A percentile compares a stretch with the other conserved stretches of the same genome.
These are phyloP conservation scores for Eimeria zaria DNA, from an alignment of 169 alveolate genomes.

Conservation along the genomic window DNA sequence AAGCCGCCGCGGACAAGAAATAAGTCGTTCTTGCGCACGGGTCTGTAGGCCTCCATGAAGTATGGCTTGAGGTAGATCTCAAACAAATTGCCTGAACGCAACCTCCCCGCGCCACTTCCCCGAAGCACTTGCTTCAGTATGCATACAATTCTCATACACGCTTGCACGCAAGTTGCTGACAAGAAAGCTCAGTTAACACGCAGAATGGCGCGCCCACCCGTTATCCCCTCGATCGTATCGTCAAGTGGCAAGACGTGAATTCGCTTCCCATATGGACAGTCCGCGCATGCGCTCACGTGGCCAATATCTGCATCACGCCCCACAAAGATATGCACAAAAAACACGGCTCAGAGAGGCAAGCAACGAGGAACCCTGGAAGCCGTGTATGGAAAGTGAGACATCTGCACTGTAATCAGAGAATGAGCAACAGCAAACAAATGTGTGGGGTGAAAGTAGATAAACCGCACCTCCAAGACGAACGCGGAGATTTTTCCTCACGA, in stretches of 20 bases:
- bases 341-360: not conserved
- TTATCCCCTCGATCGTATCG: slow-evolving; percentile 99
- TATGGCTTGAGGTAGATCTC: slow-evolving; percentile 99
- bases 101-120: not conserved
- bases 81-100: slow-evolving; percentile 96
- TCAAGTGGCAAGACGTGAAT: slow-evolving; percentile 99
- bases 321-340: not conserved
- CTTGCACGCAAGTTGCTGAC: not conserved
- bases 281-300: slow-evolving; percentile 98
- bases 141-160: not conserved
- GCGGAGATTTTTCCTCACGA: slow-evolving; percentile 98
- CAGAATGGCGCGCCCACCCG: slow-evolving; percentile 85
- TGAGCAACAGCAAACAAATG: not conserved
- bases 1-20: slow-evolving; percentile 99
- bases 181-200: not conserved
- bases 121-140: not conserved
- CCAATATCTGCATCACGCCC: slow-evolving; percentile 94
- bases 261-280: slow-evolving; percentile 99
- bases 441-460: not conserved
- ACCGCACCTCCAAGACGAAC: slow-evolving; percentile 97
- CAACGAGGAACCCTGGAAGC: not conserved
- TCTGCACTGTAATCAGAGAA: not conserved
- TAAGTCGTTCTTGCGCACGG: slow-evolving; percentile 99
- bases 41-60: slow-evolving; percentile 99
- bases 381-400: not conserved